phyloP scores from a whole-genome alignment of 75 land plant species.

The Pinus tabuliformis region DNA sequence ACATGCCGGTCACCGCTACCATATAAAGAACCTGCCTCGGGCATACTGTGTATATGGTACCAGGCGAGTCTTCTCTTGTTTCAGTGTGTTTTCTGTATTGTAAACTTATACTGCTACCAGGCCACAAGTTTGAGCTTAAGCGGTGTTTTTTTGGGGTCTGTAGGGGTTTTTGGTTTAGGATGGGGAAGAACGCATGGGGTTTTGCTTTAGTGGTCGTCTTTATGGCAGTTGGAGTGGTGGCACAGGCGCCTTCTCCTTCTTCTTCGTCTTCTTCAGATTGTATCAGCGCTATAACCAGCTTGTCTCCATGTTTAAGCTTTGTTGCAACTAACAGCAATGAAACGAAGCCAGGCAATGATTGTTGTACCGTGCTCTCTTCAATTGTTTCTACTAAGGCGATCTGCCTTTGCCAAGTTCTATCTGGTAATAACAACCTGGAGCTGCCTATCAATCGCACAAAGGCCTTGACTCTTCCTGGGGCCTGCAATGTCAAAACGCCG shows the following conservation, averaged over 20 bases:
- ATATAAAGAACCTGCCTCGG: not conserved
- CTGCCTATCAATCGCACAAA: slow-evolving; percentile 1
- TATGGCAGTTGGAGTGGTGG: not conserved
- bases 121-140: too few relatives aligned
- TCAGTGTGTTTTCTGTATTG: too few relatives aligned
- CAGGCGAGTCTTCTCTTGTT: too few relatives aligned
- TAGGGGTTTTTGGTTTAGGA: not conserved
- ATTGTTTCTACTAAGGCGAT: not conserved
- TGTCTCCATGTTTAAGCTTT: slow-evolving; percentile 57
- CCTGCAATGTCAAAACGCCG: slow-evolving; percentile 17
- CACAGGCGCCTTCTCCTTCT: not conserved
- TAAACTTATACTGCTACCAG: too few relatives aligned
- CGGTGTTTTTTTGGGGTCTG: too few relatives aligned
- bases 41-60: not conserved
- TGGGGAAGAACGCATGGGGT: not conserved
- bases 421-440: not conserved
- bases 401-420: slow-evolving; percentile 3
- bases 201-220: not conserved
- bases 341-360: slow-evolving; percentile 8
- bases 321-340: slow-evolving; percentile 33
- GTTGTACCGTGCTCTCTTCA: not conserved
- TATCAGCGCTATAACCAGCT: slow-evolving; percentile 4
- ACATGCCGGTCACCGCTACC: not conserved
- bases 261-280: not conserved
- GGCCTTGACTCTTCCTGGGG: slow-evolving; percentile 11